Evolutionary conservation across 2,329 filamentous ascomycete genomes (phyloP), one percentile per base, ranked within the genome.

Genomic region (Aspergillus uvarum): DNA sequence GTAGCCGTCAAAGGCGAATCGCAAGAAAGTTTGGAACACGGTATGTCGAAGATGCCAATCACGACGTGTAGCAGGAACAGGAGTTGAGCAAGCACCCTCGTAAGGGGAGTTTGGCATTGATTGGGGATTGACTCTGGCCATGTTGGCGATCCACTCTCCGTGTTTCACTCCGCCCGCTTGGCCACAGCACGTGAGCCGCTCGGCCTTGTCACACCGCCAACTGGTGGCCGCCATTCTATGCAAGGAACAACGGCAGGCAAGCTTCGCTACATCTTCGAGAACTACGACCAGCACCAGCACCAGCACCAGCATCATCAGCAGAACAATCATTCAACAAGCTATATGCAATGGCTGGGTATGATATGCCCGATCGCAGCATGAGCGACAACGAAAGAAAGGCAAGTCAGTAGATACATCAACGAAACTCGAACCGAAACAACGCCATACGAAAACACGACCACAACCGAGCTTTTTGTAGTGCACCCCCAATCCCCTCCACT

Each of bases 321-420:
- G 32, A 35, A 32, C 49, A 38, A 54, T 50, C 29, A 47, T 58
- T 66, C 54, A 60, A 61, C 60, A 59, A 65, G 56, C 52, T 63
- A 62, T 63, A 73, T 74, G 72, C 71, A 72, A 71, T 66, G 67
- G 60, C 67, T 70, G 69, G 72, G 71, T 74, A 75, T 71, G 70
- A 60, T 44, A 72, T 65, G 67, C 70, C 72, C 68, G 67, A 72
- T 70, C 67, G 63, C 68, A 67, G 58, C 63, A 66, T 48, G 59
- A 51, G 61, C 7, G 8, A 47, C 54, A 59, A 19, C 49, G 47
- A 58, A 35, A 49, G 50, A 62, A 19, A 8, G 26, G 7, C 10
- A 19, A 19, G 38, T 16, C 38, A 44, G 16, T 44, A 44, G 16
- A 19, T 44, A 44, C 38, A 44, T 44, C 52, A 60, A 65, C 59